Conservation (phyloP, 345 rosid genomes). For the Eutrema japonicum region DNA sequence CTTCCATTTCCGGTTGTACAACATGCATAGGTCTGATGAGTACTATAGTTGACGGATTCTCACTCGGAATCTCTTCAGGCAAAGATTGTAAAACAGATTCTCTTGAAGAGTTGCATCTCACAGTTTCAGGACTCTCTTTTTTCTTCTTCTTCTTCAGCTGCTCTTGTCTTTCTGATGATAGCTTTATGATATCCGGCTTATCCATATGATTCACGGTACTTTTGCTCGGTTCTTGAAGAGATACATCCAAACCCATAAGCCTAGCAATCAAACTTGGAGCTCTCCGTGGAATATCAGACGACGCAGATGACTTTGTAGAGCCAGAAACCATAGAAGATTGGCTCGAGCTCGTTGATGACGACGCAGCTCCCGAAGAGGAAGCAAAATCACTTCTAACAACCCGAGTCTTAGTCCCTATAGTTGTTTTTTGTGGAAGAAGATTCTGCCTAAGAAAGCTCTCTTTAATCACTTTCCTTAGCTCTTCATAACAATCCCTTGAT, state of each 20-base stretch:
- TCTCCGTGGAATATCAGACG: slow-evolving; percentile 43
- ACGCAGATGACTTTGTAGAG: slow-evolving; percentile 47
- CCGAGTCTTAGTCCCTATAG: slow-evolving; percentile 33
- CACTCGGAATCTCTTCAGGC: slow-evolving; percentile 39
- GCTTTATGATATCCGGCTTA: slow-evolving; percentile 48
- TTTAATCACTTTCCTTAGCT: slow-evolving; percentile 60
- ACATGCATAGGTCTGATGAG: slow-evolving; percentile 60
- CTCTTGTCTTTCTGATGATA: slow-evolving; percentile 36
- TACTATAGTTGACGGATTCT: slow-evolving; percentile 56
- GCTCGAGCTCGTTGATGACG: slow-evolving; percentile 66
- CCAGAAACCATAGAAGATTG: slow-evolving; percentile 54
- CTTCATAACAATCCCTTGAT: slow-evolving; percentile 62
- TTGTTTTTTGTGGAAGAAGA: slow-evolving; percentile 44
- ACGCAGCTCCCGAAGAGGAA: slow-evolving; percentile 52
- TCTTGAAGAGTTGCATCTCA: slow-evolving; percentile 45
- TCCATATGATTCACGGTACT: slow-evolving; percentile 42
- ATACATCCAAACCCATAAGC: slow-evolving; percentile 89
- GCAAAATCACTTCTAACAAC: slow-evolving; percentile 45
- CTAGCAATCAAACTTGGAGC: slow-evolving; percentile 73
- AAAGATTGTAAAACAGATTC: slow-evolving; percentile 32
- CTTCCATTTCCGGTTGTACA: slow-evolving; percentile 39
- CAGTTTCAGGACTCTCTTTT: slow-evolving; percentile 56
- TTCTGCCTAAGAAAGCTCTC: slow-evolving; percentile 70
- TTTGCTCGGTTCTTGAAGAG: slow-evolving; percentile 50
- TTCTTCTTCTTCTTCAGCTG: slow-evolving; percentile 40